Evolutionary conservation across 139 green algal genomes (phyloP), one percentile per base, ranked within the genome.

Genomic region (Coccomyxa sp.): DNA sequence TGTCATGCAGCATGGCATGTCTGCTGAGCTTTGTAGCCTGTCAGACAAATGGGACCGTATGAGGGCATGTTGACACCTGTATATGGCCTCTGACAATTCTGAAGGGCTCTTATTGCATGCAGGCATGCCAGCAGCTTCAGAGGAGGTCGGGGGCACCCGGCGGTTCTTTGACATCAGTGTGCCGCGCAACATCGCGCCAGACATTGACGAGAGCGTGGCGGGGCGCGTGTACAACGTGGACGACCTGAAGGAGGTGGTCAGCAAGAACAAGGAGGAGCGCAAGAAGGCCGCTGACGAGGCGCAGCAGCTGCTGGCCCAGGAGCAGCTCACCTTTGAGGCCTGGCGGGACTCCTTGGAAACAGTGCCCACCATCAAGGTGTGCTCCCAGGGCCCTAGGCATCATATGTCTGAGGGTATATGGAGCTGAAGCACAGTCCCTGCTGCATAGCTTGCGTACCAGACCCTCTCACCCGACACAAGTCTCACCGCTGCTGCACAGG

Each of bases 81-180:
- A 1, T 7, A 6, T 4, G n/a, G n/a, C n/a, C n/a, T n/a, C n/a
- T 64, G 50, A 1, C 22, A 64, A 1, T 64, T 18, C 50, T 64
- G 50, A 64, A 18, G 50, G 50, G 44, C 12, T 58, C 50, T 64
- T 58, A 27, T 34, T 12, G 58, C 29, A 18, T 87, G 79, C 64
- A 73, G 71, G 76, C 37, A 94, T 98, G 86, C 74, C 79, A 0
- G 37, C 79, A 27, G 78, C 85, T 5, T 78, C 71, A 24, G 89
- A 87, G 24, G 68, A 84, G n/a, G 92, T 97, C 0, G 94, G 91
- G 55, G 91, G 93, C 74, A 83, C 95, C 82, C 92, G 97, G 33
- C 91, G 96, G 36, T 98, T 99, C 77, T 82, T 99, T 4, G 97
- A 99, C 88, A 99, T 99, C 79, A 94, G 88, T 6, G 97, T 99